These are phyloP conservation scores for Botryosphaeria agaves DNA, from an alignment of 2,329 filamentous ascomycete genomes.

Conservation along the genomic window DNA sequence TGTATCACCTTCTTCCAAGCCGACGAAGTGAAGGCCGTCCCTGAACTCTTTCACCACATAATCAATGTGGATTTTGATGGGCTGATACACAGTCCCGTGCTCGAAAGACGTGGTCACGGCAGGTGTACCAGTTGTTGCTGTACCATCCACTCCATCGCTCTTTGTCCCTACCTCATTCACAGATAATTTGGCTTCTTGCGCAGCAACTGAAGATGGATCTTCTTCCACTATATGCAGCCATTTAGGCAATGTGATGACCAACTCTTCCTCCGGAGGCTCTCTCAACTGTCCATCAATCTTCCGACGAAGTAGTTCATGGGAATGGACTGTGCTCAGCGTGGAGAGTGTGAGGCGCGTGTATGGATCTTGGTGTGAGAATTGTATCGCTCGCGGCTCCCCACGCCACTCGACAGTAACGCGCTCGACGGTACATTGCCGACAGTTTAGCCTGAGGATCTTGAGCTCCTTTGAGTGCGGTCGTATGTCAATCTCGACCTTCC, in stretches of 20 bases:
- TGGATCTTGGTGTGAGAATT: slow-evolving; percentile 39
- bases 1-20: slow-evolving; percentile 59
- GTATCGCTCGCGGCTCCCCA: slow-evolving; percentile 17
- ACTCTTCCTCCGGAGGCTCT: slow-evolving; percentile 35
- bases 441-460: slow-evolving; percentile 39
- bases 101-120: slow-evolving; percentile 9
- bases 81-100: slow-evolving; percentile 30
- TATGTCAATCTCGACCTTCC: slow-evolving; percentile 67
- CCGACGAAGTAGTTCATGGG: slow-evolving; percentile 60
- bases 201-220: slow-evolving; percentile 9
- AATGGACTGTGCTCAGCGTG: slow-evolving; percentile 43
- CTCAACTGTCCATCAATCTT: slow-evolving; percentile 43
- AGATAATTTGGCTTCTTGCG: neutral
- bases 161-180: too few species aligned
- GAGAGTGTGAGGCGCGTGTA: slow-evolving; percentile 45
- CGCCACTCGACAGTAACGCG: slow-evolving; percentile 29
- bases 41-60: slow-evolving; percentile 60
- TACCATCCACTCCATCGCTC: slow-evolving; percentile 9
- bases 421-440: slow-evolving; percentile 41
- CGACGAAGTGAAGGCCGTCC: slow-evolving; percentile 85
- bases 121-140: slow-evolving; percentile 3
- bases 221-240: slow-evolving; percentile 44
- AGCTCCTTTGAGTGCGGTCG: slow-evolving; percentile 42
- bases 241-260: slow-evolving; percentile 41
- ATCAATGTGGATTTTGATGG: slow-evolving; percentile 52